phyloP scores from a whole-genome alignment of 495 filamentous ascomycete genomes.

The Talaromyces nanjingensis region DNA sequence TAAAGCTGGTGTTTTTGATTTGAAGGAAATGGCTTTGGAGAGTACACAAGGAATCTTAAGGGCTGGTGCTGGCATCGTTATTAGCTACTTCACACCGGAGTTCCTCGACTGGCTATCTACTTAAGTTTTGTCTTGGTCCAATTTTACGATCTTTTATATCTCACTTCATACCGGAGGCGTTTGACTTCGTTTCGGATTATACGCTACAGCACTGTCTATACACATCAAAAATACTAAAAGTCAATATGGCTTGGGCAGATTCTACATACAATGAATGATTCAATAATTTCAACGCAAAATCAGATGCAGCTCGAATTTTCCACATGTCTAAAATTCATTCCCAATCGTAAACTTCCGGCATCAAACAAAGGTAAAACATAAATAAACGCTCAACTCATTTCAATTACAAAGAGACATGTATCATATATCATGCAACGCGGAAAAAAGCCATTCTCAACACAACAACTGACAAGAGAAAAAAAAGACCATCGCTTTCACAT shows the following conservation, averaged over 20 bases:
- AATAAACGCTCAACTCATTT: background rate
- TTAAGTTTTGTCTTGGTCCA: background rate
- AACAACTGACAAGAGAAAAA: background rate
- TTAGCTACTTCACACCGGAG: conserved; percentile 91
- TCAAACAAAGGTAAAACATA: background rate
- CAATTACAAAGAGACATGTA: background rate
- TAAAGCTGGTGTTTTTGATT: conserved; percentile 94
- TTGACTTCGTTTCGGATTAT: background rate
- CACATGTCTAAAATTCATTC: background rate
- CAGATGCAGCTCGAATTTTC: background rate
- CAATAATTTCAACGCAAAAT: background rate
- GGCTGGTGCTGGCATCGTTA: conserved; percentile 83
- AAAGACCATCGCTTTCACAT: conserved; percentile 22
- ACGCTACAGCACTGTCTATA: background rate
- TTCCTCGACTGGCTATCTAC: conserved; percentile 75
- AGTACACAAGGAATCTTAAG: conserved; percentile 86
- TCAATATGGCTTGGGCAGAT: background rate
- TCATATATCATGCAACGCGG: background rate
- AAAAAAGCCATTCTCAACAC: background rate
- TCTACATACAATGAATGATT: background rate
- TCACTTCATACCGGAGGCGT: background rate
- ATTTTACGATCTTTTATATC: background rate
- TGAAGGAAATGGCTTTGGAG: conserved; percentile 94
- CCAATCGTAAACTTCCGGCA: background rate
- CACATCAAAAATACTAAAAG: background rate